Base-by-base conservation (phyloP, 208 protist species). In the Crithidia brevicula region DNA sequence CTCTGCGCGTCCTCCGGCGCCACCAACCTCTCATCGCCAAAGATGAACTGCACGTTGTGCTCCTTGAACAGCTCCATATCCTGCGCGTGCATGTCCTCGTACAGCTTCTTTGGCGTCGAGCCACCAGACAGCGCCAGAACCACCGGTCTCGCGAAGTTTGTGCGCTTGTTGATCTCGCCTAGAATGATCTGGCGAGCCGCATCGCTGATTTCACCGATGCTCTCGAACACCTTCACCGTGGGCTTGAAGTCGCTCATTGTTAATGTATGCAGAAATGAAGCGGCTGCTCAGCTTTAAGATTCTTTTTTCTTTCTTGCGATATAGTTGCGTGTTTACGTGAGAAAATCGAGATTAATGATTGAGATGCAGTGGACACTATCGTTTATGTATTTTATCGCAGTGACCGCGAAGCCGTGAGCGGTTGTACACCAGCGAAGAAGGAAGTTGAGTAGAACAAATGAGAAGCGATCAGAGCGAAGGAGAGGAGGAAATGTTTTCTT, bases 71-170 rank as follows among this genome's bases (percentile, higher is more conserved):
- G 46, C 0, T 54, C 30, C 16, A 87, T 62, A 47, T 90, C 63
- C n/a, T 83, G 56, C 13, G 67, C 62, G 31, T 85, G 82, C 27
- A 95, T 54, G 46, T 50, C 22, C 22, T 65, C 51, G 65, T 92
- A 92, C 10, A 92, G 63, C 53, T 50, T 59, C 68, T 78, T 80
- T 20, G 90, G 90, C 0, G 90, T 92, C 13, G 77, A 85, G n/a
- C 90, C 90, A 11, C 90, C 90, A 2, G 90, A 91, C 16, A 95
- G 81, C 3, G 86, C 90, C 11, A 93, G 43, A 3, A 83, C 85
- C 28, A 84, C 45, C 0, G 74, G 79, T 31, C 56, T 40, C 1
- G 16, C 43, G 20, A n/a, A 54, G 46, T 47, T 51, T 3, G 10
- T 45, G 3, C 65, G 56, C 28, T 27, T 63, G 3, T 50, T n/a